Conservation (phyloP, 306 rosid genomes). For the Aeschynomene evenia region DNA sequence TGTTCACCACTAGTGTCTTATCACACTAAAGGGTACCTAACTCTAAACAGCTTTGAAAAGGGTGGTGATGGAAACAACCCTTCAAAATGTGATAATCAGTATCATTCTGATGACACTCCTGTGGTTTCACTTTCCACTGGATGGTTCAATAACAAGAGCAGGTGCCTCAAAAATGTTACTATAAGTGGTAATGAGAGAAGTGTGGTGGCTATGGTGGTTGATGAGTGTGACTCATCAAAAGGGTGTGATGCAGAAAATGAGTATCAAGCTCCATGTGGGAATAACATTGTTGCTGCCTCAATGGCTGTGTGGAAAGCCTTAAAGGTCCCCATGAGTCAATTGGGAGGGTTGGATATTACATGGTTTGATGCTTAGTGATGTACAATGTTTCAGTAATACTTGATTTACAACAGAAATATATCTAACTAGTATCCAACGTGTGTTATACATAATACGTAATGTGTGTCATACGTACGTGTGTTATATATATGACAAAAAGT, state of each 20-base stretch:
- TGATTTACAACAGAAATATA: no score
- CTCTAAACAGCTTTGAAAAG: conserved; percentile 34
- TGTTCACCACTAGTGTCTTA: conserved; percentile 38
- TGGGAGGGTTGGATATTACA: neutral
- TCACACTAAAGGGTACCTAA: conserved; percentile 34
- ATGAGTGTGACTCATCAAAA: conserved; percentile 43
- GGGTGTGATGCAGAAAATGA: conserved; percentile 44
- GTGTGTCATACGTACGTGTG: no score
- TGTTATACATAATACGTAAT: no score
- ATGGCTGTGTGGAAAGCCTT: conserved; percentile 20
- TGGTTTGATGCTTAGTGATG: conserved; percentile 5
- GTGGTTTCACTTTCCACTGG: conserved; percentile 43
- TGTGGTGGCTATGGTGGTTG: conserved; percentile 44
- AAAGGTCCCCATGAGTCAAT: neutral
- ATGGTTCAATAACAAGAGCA: conserved; percentile 34
- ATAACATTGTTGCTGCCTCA: conserved; percentile 34
- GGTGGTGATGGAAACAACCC: conserved; percentile 36
- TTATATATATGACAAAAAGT: no score
- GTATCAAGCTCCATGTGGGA: conserved; percentile 37
- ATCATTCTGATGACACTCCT: conserved; percentile 11
- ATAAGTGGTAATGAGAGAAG: conserved; percentile 31
- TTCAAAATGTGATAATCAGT: conserved; percentile 36
- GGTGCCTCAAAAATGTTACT: conserved; percentile 38
- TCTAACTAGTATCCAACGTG: no score
- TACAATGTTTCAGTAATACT: no score